Conservation (phyloP, 2,329 filamentous ascomycete genomes). For the Neonectria coccinea region DNA sequence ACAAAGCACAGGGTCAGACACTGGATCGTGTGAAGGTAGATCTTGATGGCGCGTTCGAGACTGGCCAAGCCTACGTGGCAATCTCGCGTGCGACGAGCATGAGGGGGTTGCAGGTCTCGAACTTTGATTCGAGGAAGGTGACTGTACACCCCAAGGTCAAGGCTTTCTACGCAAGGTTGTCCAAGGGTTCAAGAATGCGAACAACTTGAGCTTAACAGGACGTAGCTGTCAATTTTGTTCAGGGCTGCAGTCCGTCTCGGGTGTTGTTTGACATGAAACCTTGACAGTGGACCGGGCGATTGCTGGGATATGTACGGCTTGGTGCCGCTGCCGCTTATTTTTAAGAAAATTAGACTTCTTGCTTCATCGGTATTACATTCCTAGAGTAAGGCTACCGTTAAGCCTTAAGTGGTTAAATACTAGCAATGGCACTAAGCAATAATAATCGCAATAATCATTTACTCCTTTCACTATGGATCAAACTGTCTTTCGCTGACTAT, state of each 20-base stretch:
- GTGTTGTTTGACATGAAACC: not conserved
- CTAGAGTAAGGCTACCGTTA: too few relatives aligned
- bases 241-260: not conserved
- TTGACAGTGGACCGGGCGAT: not conserved
- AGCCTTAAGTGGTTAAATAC: too few relatives aligned
- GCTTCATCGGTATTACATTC: too few relatives aligned
- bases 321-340: not conserved
- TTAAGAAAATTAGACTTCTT: too few relatives aligned
- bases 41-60: not conserved
- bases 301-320: not conserved
- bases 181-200: not conserved
- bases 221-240: not conserved
- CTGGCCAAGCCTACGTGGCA: not conserved
- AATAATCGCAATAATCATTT: too few relatives aligned
- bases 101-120: not conserved
- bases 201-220: not conserved
- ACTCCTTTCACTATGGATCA: too few relatives aligned
- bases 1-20: constrained; percentile 7
- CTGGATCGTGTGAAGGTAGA: constrained; percentile 1
- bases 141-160: not conserved
- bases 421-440: too few relatives aligned
- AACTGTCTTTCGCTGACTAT: too few relatives aligned
- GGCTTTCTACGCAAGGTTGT: constrained; percentile 5
- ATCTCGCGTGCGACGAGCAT: not conserved
- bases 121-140: constrained; percentile 6